Conservation (phyloP, 78 protist genomes). For the Bodo saltans region DNA sequence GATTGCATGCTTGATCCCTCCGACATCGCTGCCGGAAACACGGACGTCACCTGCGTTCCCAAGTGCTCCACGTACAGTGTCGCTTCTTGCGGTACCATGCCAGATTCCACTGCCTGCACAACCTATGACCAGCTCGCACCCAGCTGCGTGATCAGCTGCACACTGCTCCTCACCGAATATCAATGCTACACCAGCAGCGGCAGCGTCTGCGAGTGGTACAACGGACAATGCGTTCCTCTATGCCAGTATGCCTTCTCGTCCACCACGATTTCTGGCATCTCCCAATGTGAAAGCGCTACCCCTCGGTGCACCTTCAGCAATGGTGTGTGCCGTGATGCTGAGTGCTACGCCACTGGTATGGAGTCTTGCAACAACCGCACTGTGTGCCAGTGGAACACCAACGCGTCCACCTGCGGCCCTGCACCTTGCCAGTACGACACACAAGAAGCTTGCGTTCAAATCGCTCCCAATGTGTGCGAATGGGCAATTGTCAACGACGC, state of each 20-base stretch:
- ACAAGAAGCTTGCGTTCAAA: background rate
- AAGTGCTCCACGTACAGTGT: background rate
- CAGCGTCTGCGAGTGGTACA: too few species aligned
- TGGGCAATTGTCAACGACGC: background rate
- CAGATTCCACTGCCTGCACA: background rate
- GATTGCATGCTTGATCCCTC: background rate
- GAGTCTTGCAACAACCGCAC: background rate
- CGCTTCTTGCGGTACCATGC: background rate
- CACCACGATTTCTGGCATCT: background rate
- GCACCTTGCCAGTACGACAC: too few species aligned
- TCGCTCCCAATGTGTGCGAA: background rate
- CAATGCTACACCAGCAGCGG: background rate
- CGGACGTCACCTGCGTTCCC: background rate
- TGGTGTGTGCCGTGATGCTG: background rate
- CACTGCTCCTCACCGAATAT: background rate
- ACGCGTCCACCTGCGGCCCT: background rate
- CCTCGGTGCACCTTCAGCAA: background rate
- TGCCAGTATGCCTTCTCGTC: too few species aligned
- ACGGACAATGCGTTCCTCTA: too few species aligned
- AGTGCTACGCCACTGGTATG: background rate
- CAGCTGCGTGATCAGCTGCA: background rate
- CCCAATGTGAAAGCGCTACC: background rate
- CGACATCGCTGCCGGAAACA: too few species aligned
- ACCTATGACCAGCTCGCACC: background rate
- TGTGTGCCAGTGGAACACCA: background rate